Conservation (phyloP, 2,329 filamentous ascomycete genomes). For the Xylaria sp. region DNA sequence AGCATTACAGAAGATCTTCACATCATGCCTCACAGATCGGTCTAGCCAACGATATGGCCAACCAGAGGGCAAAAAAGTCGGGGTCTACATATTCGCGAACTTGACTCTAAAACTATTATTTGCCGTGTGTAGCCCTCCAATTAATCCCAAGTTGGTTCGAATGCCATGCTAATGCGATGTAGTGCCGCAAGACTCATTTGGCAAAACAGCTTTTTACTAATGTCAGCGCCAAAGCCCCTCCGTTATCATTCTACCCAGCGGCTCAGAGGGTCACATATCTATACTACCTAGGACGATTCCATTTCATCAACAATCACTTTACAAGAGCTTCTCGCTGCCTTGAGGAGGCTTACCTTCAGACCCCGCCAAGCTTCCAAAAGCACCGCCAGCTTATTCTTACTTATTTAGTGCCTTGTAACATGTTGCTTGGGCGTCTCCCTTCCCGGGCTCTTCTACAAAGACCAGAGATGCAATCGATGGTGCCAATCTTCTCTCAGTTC, state of each 20-base stretch:
- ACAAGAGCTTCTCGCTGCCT: constrained; percentile 79
- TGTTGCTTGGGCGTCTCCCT: constrained; percentile 87
- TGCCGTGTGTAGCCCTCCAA: constrained; percentile 62
- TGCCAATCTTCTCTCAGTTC: constrained; percentile 76
- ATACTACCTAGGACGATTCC: constrained; percentile 92
- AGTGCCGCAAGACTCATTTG: constrained; percentile 83
- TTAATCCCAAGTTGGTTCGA: neutral
- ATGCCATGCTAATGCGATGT: constrained; percentile 28
- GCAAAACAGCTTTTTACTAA: constrained; percentile 91
- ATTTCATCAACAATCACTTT: constrained; percentile 87
- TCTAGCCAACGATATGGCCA: constrained; percentile 72
- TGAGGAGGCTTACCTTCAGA: constrained; percentile 81
- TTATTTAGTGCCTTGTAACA: constrained; percentile 83
- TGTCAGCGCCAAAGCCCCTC: constrained; percentile 84
- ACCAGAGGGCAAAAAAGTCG: constrained; percentile 85
- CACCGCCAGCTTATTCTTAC: constrained; percentile 85
- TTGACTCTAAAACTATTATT: constrained; percentile 89
- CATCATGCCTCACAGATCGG: constrained; percentile 85
- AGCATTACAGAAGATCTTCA: constrained; percentile 89
- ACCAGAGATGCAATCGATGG: constrained; percentile 74
- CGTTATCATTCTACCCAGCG: constrained; percentile 82
- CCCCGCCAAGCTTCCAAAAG: constrained; percentile 66
- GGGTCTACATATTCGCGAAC: constrained; percentile 93
- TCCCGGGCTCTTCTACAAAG: constrained; percentile 71
- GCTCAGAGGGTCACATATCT: constrained; percentile 90